phyloP scores from a whole-genome alignment of 768 basidiomycete species.

The Auricularia heimuer region DNA sequence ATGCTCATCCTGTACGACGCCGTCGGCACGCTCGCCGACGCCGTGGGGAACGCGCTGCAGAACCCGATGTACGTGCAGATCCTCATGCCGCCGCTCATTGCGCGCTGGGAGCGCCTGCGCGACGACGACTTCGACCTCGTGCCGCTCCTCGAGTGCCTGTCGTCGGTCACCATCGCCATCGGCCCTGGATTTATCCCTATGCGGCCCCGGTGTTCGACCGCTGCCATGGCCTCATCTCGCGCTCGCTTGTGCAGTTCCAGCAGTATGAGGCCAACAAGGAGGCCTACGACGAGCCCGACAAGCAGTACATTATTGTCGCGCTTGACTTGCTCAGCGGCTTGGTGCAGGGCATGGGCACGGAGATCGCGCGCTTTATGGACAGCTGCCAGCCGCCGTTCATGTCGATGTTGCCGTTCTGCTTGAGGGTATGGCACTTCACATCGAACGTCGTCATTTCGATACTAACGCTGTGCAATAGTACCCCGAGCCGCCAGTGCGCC shows the following conservation, averaged over 20 bases:
- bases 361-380: constrained; percentile 63
- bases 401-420: constrained; percentile 71
- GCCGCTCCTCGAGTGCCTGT: constrained; percentile 94
- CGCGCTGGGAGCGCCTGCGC: constrained; percentile 80
- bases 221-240: constrained; percentile 77
- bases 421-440: constrained; percentile 40
- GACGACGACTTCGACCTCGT: constrained; percentile 91
- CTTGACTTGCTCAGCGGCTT: constrained; percentile 94
- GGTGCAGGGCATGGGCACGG: constrained; percentile 82
- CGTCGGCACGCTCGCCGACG: constrained; percentile 96
- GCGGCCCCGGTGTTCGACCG: constrained; percentile 88
- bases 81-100: constrained; percentile 89
- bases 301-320: constrained; percentile 94
- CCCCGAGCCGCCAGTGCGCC: constrained; percentile 89
- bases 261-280: constrained; percentile 82
- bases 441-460: background rate
- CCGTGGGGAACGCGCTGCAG: constrained; percentile 80
- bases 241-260: constrained; percentile 75
- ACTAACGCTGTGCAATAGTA: constrained; percentile 32
- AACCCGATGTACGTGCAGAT: constrained; percentile 86
- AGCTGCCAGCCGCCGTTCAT: constrained; percentile 69
- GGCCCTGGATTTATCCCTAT: constrained; percentile 79
- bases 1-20: constrained; percentile 97
- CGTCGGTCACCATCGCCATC: constrained; percentile 95
- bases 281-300: constrained; percentile 81